These are phyloP conservation scores for Rutstroemia sp. DNA, from an alignment of 2,329 filamentous ascomycete genomes.

Conservation along the genomic window DNA sequence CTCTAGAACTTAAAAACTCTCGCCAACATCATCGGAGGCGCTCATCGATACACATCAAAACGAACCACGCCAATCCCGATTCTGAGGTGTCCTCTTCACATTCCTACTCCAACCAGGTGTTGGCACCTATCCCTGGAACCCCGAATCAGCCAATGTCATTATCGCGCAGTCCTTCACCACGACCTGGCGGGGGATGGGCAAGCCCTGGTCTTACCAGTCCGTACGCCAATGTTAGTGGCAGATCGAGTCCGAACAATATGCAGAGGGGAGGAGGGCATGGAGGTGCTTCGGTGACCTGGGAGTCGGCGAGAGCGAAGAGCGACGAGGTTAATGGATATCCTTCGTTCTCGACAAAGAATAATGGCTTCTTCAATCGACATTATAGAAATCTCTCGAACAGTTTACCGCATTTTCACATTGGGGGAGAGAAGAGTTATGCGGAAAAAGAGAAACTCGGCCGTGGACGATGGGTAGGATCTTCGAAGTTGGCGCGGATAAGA, in stretches of 20 bases:
- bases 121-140: constrained; percentile 36
- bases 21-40: constrained; percentile 9
- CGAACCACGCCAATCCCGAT: neutral
- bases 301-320: constrained; percentile 71
- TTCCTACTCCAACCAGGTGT: constrained; percentile 7
- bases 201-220: constrained; percentile 71
- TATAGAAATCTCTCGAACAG: constrained; percentile 74
- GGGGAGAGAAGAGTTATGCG: constrained; percentile 42
- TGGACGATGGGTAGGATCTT: constrained; percentile 46
- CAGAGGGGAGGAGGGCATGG: constrained; percentile 32
- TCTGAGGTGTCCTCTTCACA: constrained; percentile 10
- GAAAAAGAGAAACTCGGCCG: constrained; percentile 73
- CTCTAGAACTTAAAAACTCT: constrained; percentile 1
- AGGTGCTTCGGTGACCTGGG: constrained; percentile 65
- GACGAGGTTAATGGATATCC: constrained; percentile 68
- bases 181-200: constrained; percentile 79
- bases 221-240: constrained; percentile 49
- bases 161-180: constrained; percentile 81
- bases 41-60: constrained; percentile 11
- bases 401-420: constrained; percentile 62
- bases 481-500: constrained; percentile 41
- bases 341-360: constrained; percentile 71
- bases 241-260: constrained; percentile 52
- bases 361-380: constrained; percentile 81
- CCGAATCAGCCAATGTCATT: constrained; percentile 65